Base-by-base conservation (phyloP, 805 yeast genomes). In the Saccharomycopsis sp. region DNA sequence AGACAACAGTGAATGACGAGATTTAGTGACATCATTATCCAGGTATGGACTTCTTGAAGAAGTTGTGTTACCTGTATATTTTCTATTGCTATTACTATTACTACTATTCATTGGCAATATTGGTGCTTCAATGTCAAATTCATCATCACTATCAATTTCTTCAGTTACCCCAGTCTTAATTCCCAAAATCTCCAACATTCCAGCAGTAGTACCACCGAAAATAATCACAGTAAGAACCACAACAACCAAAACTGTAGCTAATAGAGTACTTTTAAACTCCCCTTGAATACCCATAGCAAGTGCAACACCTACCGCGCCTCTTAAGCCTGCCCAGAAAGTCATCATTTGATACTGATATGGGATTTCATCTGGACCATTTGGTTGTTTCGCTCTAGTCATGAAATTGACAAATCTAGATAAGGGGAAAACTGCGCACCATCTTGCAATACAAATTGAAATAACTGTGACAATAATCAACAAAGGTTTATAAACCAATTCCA, bases 231-330 rank as follows among this genome's bases (percentile, higher is more conserved):
- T 93, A 38, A 93, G 68, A 24, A 93, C 98, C 8, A 93, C 99
- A 20, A 90, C 97, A 11, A 94, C 97, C 35, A 94, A 67, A 1
- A 94, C 96, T 0, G 98, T 94, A 2, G 98, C 99, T 43, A 90
- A 66, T 43, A 93, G 67, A 0, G 96, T 80, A 59, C 81, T 80
- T 52, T 89, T 90, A 45, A 85, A 80, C 58, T 90, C 96, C 50
- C 97, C 98, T 64, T 86, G 95, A 33, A 93, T 68, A 11, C 98
- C 98, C 79, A 94, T 87, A 0, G 98, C 98, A 57, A 93, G 73
- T 0, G 98, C 99, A 3, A 93, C 99, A 53, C 99, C 99, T 28
- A 93, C 99, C 1, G 99, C 99, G 48, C 99, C 99, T 59, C 99
- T 74, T 45, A 93, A 70, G 3, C 99, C 99, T 2, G 98, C 98